phyloP scores from a whole-genome alignment of 495 filamentous ascomycete species.

The Neurospora sp. region DNA sequence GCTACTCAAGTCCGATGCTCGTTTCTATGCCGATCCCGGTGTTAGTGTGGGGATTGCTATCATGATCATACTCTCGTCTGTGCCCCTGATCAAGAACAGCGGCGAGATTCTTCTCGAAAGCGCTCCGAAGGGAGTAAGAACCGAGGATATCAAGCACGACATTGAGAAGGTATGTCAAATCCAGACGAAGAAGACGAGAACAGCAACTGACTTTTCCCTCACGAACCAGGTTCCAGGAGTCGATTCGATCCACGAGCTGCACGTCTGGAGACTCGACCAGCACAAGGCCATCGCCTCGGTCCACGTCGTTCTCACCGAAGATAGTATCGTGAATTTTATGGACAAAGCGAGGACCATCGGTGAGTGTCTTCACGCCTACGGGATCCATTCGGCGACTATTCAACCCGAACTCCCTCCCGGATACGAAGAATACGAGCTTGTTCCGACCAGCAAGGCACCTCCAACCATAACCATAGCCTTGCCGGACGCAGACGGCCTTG shows the following conservation, averaged over 20 bases:
- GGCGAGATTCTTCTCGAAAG: slow-evolving; percentile 86
- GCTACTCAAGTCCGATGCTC: slow-evolving; percentile 45
- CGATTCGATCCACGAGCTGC: slow-evolving; percentile 76
- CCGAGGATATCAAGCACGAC: slow-evolving; percentile 83
- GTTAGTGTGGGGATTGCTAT: slow-evolving; percentile 77
- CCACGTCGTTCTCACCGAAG: slow-evolving; percentile 67
- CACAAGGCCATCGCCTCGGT: slow-evolving; percentile 80
- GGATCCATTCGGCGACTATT: slow-evolving; percentile 85
- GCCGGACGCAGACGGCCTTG: not conserved
- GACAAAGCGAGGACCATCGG: slow-evolving; percentile 61
- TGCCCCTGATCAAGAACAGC: slow-evolving; percentile 79
- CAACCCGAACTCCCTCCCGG: slow-evolving; percentile 57
- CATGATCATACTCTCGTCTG: slow-evolving; percentile 78
- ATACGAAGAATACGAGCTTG: not conserved
- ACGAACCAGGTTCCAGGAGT: slow-evolving; percentile 56
- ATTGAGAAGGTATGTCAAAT: slow-evolving; percentile 46
- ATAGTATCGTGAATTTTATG: slow-evolving; percentile 60
- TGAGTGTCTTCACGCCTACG: slow-evolving; percentile 82
- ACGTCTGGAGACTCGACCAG: slow-evolving; percentile 89
- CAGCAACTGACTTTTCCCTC: not conserved
- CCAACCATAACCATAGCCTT: not conserved
- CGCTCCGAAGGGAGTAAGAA: slow-evolving; percentile 62
- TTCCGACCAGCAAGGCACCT: not conserved
- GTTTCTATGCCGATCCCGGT: slow-evolving; percentile 69
- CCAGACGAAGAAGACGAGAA: not conserved